phyloP scores from a whole-genome alignment of 23 red algal genomes.

The Porphyridium purpureum region DNA sequence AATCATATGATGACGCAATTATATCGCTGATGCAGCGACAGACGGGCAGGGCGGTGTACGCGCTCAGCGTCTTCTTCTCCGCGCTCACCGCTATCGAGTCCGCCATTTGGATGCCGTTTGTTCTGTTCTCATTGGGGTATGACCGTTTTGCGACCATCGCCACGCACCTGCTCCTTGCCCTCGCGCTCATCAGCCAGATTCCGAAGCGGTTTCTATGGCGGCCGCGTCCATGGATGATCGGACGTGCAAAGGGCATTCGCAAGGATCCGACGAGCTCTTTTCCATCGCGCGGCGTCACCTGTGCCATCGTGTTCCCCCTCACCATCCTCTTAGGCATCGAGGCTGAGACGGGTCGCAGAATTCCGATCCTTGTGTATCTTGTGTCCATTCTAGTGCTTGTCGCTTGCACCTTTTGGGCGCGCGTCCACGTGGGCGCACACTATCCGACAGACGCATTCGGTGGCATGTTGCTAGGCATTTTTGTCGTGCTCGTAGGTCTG shows the following conservation, averaged over 20 bases:
- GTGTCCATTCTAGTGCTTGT: too few relatives aligned
- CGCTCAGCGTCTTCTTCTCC: conserved; percentile 24
- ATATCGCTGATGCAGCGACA: too few relatives aligned
- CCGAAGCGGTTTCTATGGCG: conserved; percentile 76
- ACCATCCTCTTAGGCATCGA: too few relatives aligned
- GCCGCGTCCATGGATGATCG: conserved; percentile 49
- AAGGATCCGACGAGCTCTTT: conserved; percentile 49
- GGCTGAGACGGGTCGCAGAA: too few relatives aligned
- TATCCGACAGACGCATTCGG: conserved; percentile 58
- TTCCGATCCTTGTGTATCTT: too few relatives aligned
- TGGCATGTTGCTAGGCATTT: conserved; percentile 29
- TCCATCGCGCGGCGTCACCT: conserved; percentile 54
- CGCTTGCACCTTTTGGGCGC: conserved; percentile 24
- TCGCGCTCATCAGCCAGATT: conserved; percentile 59
- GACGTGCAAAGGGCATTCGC: conserved; percentile 32
- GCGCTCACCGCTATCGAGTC: conserved; percentile 58
- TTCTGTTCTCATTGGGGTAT: conserved; percentile 48
- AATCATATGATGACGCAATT: too few relatives aligned
- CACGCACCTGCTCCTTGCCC: conserved; percentile 21
- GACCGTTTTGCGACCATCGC: conserved; percentile 20
- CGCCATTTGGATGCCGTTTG: conserved; percentile 17
- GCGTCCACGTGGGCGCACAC: conserved; percentile 60
- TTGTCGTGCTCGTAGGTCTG: conserved; percentile 27
- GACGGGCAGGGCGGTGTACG: too few relatives aligned
- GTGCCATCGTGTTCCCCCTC: conserved; percentile 68